Percentiles rank a stretch among this genome's conserved stretches.
These are phyloP conservation scores for Pseudocercospora cruenta DNA, from an alignment of 2,329 filamentous ascomycete species.

Conservation along the genomic window DNA sequence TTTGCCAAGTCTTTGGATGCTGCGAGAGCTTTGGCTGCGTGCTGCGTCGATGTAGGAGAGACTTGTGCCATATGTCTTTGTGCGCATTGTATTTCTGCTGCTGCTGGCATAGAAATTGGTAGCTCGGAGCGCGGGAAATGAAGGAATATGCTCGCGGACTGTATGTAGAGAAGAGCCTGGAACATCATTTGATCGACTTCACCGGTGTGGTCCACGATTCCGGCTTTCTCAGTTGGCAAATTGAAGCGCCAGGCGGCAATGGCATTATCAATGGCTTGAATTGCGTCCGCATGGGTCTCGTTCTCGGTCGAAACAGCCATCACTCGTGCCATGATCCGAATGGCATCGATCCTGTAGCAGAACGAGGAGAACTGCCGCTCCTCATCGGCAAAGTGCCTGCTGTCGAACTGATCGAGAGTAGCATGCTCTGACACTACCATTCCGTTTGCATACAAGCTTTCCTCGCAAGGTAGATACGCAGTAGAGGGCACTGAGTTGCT, in stretches of 20 bases:
- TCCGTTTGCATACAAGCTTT: conserved; percentile 66
- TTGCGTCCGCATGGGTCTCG: conserved; percentile 42
- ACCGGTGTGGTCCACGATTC: conserved; percentile 70
- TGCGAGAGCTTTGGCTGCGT: conserved; percentile 77
- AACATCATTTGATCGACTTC: conserved; percentile 88
- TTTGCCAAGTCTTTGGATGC: conserved; percentile 77
- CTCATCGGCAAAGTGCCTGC: conserved; percentile 72
- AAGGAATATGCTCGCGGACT: conserved; percentile 68
- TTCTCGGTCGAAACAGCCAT: conserved; percentile 55
- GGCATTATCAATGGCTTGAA: conserved; percentile 62
- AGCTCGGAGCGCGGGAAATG: conserved; percentile 80
- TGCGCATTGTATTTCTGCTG: conserved; percentile 48
- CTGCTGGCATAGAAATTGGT: conserved; percentile 61
- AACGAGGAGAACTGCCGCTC: conserved; percentile 79
- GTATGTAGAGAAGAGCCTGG: conserved; percentile 80
- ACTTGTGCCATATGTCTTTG: conserved; percentile 51
- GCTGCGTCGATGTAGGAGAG: conserved; percentile 57
- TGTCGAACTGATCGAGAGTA: conserved; percentile 75
- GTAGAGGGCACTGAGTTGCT: conserved; percentile 69
- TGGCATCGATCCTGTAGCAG: conserved; percentile 79
- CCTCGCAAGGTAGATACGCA: conserved; percentile 79
- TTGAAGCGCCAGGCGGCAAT: conserved; percentile 79
- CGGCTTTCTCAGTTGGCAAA: conserved; percentile 71
- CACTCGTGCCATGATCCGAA: conserved; percentile 76
- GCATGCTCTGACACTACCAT: conserved; percentile 54